A percentile compares a stretch with the other conserved stretches of the same genome.
These are phyloP conservation scores for Lachancea nothofagi DNA, from an alignment of 805 yeast genomes.

Conservation along the genomic window DNA sequence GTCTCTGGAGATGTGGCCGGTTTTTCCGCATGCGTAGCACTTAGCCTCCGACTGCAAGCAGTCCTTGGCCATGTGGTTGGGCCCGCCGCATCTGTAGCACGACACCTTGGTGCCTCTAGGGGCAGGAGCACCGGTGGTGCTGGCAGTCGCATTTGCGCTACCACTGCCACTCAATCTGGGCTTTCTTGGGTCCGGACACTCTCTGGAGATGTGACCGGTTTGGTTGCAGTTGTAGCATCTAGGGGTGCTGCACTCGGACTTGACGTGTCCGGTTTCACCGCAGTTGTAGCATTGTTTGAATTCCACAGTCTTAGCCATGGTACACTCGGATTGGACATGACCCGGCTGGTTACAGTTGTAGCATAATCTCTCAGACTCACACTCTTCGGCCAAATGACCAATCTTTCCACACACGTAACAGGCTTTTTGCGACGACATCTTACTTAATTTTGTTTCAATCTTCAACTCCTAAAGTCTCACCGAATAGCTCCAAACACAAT, in stretches of 20 bases:
- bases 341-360: conserved; percentile 90
- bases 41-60: conserved; percentile 71
- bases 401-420: conserved; percentile 90
- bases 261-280: conserved; percentile 85
- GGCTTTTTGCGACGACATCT: conserved; percentile 53
- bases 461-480: conserved; percentile 3
- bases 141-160: not conserved
- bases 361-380: conserved; percentile 83
- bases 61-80: conserved; percentile 89
- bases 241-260: conserved; percentile 69
- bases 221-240: conserved; percentile 78
- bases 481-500: not conserved
- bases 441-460: not conserved
- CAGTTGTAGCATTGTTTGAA: conserved; percentile 91
- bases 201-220: conserved; percentile 78
- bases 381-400: conserved; percentile 86
- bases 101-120: conserved; percentile 36
- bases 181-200: conserved; percentile 52
- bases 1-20: conserved; percentile 84
- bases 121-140: conserved; percentile 8
- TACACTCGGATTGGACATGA: conserved; percentile 84
- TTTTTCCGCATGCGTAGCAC: conserved; percentile 89
- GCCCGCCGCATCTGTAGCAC: conserved; percentile 89
- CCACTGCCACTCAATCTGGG: conserved; percentile 12
- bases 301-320: conserved; percentile 78